Evolutionary conservation across 164 flowering plant genomes (phyloP), one percentile per base, ranked within the genome.

Genomic region (Macadamia tetraphylla): DNA sequence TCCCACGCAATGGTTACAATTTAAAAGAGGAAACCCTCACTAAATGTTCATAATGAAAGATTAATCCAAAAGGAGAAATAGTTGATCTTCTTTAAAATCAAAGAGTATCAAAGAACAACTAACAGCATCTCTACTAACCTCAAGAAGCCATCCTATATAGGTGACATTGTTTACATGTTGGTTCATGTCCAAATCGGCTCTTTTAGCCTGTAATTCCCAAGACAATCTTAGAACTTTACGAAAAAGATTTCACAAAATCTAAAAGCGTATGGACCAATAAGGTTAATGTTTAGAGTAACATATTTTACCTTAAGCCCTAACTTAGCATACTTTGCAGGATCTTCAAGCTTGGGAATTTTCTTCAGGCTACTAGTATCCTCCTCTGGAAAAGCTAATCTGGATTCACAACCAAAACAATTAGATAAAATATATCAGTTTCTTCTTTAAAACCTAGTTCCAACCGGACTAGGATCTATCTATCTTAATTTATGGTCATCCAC

Each of bases 121-220:
- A 23, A 23, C 23, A 23, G 23, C 23, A 23, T 23, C 23, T 23
- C 23, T 23, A 75, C 82, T 30, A 31, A 92, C 99, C 96, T 95
- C 99, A 30, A 95, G 86, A 64, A 92, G 87, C 99, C 99, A 95
- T 78, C 96, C 99, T 63, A 95, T 89, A 71, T 95, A 95, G 48
- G 98, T 76, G 52, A 95, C 99, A 71, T 94, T 94, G 82, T 94
- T 92, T 30, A 92, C 98, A 74, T 94, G 99, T 81, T 87, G 94
- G 73, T 92, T 94, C 93, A 92, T 92, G 85, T 92, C 99, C 74
- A 94, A 81, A 78, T 92, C 99, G 73, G 86, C 92, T 86, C 99
- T 83, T 76, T 97, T 78, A 52, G 99, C 96, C 98, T 94, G 90
- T 81, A 81, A 68, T 66, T 60, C 29, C 23, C 49, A 75, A 75